Evolutionary conservation across 148 eudicot genomes (phyloP).

Genomic region (Camellia granthamiana): DNA sequence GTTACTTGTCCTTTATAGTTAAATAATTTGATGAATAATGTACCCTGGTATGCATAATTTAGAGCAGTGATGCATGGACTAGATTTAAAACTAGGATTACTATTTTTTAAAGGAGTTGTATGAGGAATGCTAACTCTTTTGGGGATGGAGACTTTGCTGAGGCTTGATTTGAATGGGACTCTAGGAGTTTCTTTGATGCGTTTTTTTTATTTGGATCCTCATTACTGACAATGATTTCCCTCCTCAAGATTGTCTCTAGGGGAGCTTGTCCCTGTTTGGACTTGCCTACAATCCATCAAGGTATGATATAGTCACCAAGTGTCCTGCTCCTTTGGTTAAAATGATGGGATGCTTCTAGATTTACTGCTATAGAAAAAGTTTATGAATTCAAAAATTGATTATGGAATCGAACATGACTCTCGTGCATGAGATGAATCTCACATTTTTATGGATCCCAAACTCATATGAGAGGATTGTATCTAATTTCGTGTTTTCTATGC

Average conservation of each 20-base stretch:
- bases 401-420: no score
- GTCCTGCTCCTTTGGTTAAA: conserved; percentile 41
- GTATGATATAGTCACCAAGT: conserved; percentile 43
- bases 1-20: no score
- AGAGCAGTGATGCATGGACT: no score
- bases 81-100: no score
- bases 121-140: conserved; percentile 36
- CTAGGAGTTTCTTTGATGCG: conserved; percentile 30
- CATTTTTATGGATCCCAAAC: no score
- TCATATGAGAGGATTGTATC: no score
- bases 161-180: conserved; percentile 47
- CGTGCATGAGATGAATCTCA: no score
- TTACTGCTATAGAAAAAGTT: no score
- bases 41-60: no score
- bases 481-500: no score
- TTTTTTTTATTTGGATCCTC: conserved; percentile 31
- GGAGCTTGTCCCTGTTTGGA: conserved; percentile 33
- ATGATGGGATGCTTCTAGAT: conserved; percentile 27
- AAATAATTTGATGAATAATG: no score
- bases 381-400: no score
- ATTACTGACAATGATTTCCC: conserved; percentile 44
- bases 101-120: conserved; percentile 25
- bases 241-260: conserved; percentile 40
- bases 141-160: conserved; percentile 56
- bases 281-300: conserved; percentile 31